Percentiles rank a stretch among this genome's conserved stretches.
Evolutionary conservation across 179 eudicot genomes (phyloP).

Genomic region (Heliamphora pulchella): DNA sequence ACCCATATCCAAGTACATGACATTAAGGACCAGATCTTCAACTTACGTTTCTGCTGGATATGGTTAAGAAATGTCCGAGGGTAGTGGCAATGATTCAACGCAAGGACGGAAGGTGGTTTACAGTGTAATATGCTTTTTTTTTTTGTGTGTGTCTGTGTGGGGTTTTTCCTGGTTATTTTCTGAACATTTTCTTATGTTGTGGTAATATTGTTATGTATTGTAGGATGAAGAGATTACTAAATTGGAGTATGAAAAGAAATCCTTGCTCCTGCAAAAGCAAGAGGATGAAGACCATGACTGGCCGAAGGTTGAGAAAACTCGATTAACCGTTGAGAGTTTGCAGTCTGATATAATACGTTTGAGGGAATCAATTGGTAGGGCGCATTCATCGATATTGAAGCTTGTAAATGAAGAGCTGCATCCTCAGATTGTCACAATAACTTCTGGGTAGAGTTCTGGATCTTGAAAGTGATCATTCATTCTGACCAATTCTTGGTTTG

Average conservation of each 20-base stretch:
- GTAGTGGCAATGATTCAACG: neutral
- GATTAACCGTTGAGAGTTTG: conserved; percentile 40
- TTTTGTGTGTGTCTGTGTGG: neutral
- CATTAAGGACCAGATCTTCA: neutral
- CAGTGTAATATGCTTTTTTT: conserved; percentile 1
- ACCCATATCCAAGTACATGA: too few species aligned
- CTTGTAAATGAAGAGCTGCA: conserved; percentile 55
- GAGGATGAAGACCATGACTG: conserved; percentile 48
- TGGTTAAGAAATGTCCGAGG: neutral
- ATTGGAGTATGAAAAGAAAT: conserved; percentile 48
- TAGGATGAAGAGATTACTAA: conserved; percentile 62
- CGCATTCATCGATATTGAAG: conserved; percentile 38
- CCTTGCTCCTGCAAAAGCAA: conserved; percentile 40
- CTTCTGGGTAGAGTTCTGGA: conserved; percentile 45
- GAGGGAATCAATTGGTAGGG: conserved; percentile 46
- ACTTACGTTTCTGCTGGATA: conserved; percentile 9
- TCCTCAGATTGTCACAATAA: conserved; percentile 60
- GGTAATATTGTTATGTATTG: neutral
- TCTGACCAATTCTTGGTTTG: neutral
- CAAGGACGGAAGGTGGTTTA: neutral
- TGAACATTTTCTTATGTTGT: neutral
- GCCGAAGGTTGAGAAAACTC: conserved; percentile 53
- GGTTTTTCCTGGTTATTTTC: neutral
- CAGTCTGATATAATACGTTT: conserved; percentile 47
- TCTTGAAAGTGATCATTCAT: neutral